Base-by-base conservation (phyloP, 768 basidiomycete species). In the Lentinula boryana region DNA sequence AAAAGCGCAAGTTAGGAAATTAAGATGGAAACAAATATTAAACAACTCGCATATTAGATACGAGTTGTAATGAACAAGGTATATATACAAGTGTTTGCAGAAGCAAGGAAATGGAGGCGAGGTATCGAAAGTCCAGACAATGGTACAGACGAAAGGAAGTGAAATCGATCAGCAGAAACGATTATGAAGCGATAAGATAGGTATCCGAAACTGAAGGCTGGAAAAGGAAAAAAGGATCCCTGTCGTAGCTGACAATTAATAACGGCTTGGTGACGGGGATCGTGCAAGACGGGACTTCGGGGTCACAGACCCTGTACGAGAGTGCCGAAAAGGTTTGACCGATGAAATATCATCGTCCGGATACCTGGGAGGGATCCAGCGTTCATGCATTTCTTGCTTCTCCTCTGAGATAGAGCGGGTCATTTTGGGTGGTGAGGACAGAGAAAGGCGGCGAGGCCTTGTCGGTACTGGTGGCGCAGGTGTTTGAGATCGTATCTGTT, bases 321-420 rank as follows among this genome's bases (percentile, higher is more conserved):
- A 18, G 44, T 35, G 16, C 44, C 57, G 43, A 31, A 35, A 32
- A 38, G 27, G 27, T 50, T 58, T 58, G 43, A 58, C 48, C 48
- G 46, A 50, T n/a, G 55, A 56, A 31, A 56, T 41, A 41, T 65
- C 66, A 27, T 66, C 62, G 23, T 72, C 69, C 43, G 57, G 57
- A 27, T 23, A 32, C 15, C 57, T 70, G 67, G 33, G 78, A 13
- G 87, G 87, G 49, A 88, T 74, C 87, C 87, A 88, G 63, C 84
- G 80, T 68, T 87, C 81, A 62, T 82, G 85, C 48, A 85, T 82
- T 69, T 76, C 74, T 64, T 81, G 75, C 64, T 86, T 87, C 74
- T 87, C 86, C 68, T 89, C 87, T 58, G 85, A 85, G 63, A 83
- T 78, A 36, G 85, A 82, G 57, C 86, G 82, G 54, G 66, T 69